These are phyloP conservation scores for Cyanidium caldarium DNA, from an alignment of 23 red algal genomes.

Conservation along the genomic window DNA sequence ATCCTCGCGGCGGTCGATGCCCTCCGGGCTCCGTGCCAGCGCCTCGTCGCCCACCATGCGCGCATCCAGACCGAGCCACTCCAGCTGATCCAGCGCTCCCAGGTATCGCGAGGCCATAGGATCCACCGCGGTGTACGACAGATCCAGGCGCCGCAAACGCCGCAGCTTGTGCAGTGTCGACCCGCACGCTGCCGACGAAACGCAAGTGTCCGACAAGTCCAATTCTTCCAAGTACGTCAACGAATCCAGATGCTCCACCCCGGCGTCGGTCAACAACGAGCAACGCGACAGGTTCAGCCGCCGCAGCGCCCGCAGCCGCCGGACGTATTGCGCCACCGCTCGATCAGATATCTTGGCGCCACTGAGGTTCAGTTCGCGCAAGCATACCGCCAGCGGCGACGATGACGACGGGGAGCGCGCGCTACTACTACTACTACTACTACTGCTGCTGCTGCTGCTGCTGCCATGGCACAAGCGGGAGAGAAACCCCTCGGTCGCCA, in stretches of 20 bases:
- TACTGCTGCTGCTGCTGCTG: neutral
- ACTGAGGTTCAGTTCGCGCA: neutral
- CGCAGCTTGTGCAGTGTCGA: neutral
- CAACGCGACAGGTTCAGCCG: conserved; percentile 13
- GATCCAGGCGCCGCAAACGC: neutral
- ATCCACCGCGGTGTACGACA: conserved; percentile 11
- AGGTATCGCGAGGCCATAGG: neutral
- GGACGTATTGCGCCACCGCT: neutral
- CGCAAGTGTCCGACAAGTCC: conserved; percentile 13
- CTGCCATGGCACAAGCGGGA: too few species aligned
- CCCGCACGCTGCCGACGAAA: neutral
- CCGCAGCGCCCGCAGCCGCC: neutral
- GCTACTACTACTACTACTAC: neutral
- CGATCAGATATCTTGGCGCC: conserved; percentile 7
- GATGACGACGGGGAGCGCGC: neutral
- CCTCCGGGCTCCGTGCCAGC: neutral
- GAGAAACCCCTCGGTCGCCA: conserved; percentile 2
- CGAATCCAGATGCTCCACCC: conserved; percentile 9
- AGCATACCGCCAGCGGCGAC: neutral
- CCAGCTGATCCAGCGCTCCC: neutral
- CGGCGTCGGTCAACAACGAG: conserved; percentile 5
- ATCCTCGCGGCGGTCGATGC: neutral
- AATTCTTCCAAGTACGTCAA: neutral
- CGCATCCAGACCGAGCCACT: conserved; percentile 6
- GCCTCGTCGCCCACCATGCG: conserved; percentile 11